Evolutionary conservation across 1,284 basidiomycete species (phyloP).

Genomic region (Exsudoporus floridanus): DNA sequence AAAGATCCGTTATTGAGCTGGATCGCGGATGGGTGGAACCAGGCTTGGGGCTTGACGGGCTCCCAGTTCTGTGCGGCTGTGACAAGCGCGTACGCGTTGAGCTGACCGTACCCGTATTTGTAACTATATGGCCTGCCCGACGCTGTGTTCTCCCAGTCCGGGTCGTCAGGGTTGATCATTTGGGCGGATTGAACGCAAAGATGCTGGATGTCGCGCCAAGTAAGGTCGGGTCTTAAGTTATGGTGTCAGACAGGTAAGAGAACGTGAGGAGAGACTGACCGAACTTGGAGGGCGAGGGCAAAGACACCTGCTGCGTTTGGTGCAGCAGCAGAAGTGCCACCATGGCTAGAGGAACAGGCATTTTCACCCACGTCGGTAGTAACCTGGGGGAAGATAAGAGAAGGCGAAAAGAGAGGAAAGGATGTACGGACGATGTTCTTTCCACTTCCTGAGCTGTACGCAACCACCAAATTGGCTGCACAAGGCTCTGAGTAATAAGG

Average conservation of each 20-base stretch:
- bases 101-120: constrained; percentile 93
- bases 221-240: constrained; percentile 60
- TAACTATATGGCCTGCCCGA: constrained; percentile 86
- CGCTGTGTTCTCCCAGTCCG: constrained; percentile 91
- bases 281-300: constrained; percentile 80
- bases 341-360: constrained; percentile 82
- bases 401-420: constrained; percentile 7
- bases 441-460: constrained; percentile 95
- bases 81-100: constrained; percentile 85
- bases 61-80: constrained; percentile 82
- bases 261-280: constrained; percentile 49
- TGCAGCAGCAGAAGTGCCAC: constrained; percentile 97
- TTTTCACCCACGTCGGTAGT: constrained; percentile 93
- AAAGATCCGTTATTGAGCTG: constrained; percentile 66
- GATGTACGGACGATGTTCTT: constrained; percentile 77
- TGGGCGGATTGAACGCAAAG: constrained; percentile 81
- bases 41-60: constrained; percentile 92
- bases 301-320: constrained; percentile 93
- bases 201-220: constrained; percentile 97
- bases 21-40: constrained; percentile 77
- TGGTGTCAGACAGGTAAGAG: constrained; percentile 14
- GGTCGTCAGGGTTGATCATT: constrained; percentile 84
- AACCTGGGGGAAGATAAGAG: constrained; percentile 53
- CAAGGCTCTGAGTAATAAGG: constrained; percentile 98
- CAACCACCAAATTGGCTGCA: constrained; percentile 94